Percentiles rank a stretch among this genome's conserved stretches.
Evolutionary conservation across 2,329 filamentous ascomycete species (phyloP).

Genomic region (Cladosporium sp.): DNA sequence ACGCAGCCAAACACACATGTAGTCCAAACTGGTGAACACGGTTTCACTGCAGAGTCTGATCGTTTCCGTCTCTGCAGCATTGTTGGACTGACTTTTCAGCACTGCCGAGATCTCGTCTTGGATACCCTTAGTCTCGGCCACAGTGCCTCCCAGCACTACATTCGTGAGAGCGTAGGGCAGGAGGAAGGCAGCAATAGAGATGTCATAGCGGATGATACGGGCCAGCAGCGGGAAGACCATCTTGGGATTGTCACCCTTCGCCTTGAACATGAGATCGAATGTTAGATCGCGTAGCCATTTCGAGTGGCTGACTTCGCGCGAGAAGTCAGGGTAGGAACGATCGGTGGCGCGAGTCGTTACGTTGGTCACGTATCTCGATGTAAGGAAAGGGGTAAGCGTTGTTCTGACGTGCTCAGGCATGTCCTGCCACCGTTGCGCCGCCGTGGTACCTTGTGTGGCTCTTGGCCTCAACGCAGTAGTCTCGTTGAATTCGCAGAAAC

Average conservation of each 20-base stretch:
- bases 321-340: slow-evolving; percentile 73
- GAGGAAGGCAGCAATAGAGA: slow-evolving; percentile 82
- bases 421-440: slow-evolving; percentile 72
- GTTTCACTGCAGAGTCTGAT: slow-evolving; percentile 88
- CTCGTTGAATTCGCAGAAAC: slow-evolving; percentile 70
- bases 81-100: slow-evolving; percentile 63
- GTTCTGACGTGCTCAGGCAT: slow-evolving; percentile 77
- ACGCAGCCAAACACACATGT: slow-evolving; percentile 86
- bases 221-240: slow-evolving; percentile 80
- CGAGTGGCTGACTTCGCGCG: slow-evolving; percentile 65
- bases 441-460: slow-evolving; percentile 57
- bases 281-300: slow-evolving; percentile 81
- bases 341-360: slow-evolving; percentile 30
- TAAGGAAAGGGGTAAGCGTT: slow-evolving; percentile 83
- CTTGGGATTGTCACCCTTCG: slow-evolving; percentile 70
- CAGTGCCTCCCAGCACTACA: slow-evolving; percentile 71
- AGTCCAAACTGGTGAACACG: slow-evolving; percentile 87
- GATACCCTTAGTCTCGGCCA: slow-evolving; percentile 64
- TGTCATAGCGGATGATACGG: slow-evolving; percentile 79
- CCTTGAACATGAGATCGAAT: slow-evolving; percentile 77
- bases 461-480: slow-evolving; percentile 54
- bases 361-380: slow-evolving; percentile 71
- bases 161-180: slow-evolving; percentile 86
- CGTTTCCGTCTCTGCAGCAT: slow-evolving; percentile 64
- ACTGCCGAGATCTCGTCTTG: slow-evolving; percentile 73